Percentiles rank a stretch among this genome's conserved stretches.
Conservation (phyloP, 108 stramenopile species). For the Cylindrotheca closterium region DNA sequence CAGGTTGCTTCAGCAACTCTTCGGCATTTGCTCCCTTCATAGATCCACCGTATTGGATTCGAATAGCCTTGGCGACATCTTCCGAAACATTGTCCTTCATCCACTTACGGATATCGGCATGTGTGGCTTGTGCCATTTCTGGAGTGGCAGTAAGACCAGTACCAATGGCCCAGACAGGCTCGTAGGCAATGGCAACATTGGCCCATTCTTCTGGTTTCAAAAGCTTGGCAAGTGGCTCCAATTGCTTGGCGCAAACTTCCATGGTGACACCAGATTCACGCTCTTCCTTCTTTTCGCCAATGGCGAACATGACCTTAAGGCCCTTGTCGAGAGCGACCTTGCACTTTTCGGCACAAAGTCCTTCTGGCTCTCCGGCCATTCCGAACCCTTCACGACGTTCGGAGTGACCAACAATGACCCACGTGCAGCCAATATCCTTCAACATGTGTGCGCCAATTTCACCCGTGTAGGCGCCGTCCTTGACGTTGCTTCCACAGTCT, state of each 20-base stretch:
- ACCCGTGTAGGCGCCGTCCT: conserved; percentile 95
- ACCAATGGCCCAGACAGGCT: conserved; percentile 95
- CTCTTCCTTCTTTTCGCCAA: conserved; percentile 98
- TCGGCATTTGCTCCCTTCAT: conserved; percentile 94
- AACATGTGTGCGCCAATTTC: conserved; percentile 88
- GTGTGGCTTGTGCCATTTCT: conserved; percentile 99
- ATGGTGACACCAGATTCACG: conserved; percentile 92
- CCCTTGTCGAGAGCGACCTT: conserved; percentile 96
- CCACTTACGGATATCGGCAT: conserved; percentile 92
- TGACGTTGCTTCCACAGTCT: conserved; percentile 68
- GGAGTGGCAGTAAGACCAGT: conserved; percentile 99
- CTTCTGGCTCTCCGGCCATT: conserved; percentile 90
- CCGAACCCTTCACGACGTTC: conserved; percentile 95
- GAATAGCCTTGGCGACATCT: conserved; percentile 81
- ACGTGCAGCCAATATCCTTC: conserved; percentile 93
- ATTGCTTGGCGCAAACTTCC: conserved; percentile 87
- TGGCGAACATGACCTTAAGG: conserved; percentile 94
- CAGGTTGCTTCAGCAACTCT: conserved; percentile 78
- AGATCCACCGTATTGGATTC: conserved; percentile 96
- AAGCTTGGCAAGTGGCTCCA: conserved; percentile 80
- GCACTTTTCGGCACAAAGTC: conserved; percentile 92
- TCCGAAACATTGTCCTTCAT: conserved; percentile 82
- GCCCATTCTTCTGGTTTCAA: conserved; percentile 80
- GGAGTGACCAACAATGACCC: conserved; percentile 98
- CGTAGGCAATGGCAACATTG: conserved; percentile 89